These are phyloP conservation scores for Termitomyces sp. DNA, from an alignment of 768 basidiomycete genomes.

Conservation along the genomic window DNA sequence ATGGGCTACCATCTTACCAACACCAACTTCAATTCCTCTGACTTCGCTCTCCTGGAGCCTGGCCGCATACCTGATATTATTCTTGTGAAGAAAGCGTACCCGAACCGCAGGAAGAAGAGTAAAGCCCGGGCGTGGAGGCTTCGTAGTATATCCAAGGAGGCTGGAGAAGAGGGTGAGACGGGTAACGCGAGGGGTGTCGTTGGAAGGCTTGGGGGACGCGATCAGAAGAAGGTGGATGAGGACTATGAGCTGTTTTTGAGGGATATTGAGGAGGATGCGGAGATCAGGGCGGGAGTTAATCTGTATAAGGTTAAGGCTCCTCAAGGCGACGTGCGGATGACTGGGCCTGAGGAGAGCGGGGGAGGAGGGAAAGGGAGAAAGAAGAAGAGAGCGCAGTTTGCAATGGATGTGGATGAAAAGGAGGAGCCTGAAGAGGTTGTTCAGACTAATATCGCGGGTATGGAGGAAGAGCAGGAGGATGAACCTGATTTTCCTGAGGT, in stretches of 20 bases:
- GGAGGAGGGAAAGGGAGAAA: constrained; percentile 24
- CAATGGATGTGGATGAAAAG: constrained; percentile 66
- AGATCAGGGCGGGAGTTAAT: constrained; percentile 83
- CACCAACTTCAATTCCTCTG: constrained; percentile 90
- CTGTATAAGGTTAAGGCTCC: constrained; percentile 58
- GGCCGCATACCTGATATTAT: constrained; percentile 85
- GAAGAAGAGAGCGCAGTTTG: constrained; percentile 40
- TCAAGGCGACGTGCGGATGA: constrained; percentile 43
- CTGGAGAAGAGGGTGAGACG: constrained; percentile 81
- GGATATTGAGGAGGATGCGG: constrained; percentile 92
- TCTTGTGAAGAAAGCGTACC: constrained; percentile 93
- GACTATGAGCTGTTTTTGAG: constrained; percentile 96
- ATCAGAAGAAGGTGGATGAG: constrained; percentile 89
- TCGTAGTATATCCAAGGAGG: constrained; percentile 89
- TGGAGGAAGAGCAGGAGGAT: constrained; percentile 50
- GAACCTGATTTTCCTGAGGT: constrained; percentile 90
- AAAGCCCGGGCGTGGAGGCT: constrained; percentile 83
- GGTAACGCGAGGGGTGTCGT: constrained; percentile 79
- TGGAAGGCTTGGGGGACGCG: constrained; percentile 84
- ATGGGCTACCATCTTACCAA: constrained; percentile 88
- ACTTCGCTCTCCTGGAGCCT: constrained; percentile 62
- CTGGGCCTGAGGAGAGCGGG: constrained; percentile 28
- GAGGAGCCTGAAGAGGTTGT: constrained; percentile 21
- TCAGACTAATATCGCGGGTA: constrained; percentile 15
- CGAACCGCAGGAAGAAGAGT: constrained; percentile 87